These are phyloP conservation scores for Keithomyces neogunnii DNA, from an alignment of 2,329 filamentous ascomycete genomes.

Conservation along the genomic window DNA sequence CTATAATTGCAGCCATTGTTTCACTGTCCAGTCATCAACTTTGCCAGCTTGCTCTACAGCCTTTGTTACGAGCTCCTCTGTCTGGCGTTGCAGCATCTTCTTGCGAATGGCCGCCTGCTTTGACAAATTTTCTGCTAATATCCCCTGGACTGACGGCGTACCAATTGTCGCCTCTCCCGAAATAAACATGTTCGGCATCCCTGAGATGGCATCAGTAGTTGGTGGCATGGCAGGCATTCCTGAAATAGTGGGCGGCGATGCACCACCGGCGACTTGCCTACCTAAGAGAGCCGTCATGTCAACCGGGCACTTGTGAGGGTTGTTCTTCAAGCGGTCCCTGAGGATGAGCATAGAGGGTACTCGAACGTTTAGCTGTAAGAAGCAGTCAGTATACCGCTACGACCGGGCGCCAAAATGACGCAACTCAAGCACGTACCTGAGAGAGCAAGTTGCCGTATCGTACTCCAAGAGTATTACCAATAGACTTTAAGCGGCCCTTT, in stretches of 20 bases:
- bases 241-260: background rate
- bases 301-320: constrained; percentile 1
- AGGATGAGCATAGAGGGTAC: constrained; percentile 54
- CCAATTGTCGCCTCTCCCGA: background rate
- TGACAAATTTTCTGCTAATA: background rate
- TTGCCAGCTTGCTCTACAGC: constrained; percentile 8
- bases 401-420: too few species aligned
- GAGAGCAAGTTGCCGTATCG: constrained; percentile 46
- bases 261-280: background rate
- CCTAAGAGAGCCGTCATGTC: constrained; percentile 1
- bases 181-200: background rate
- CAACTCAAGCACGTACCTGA: constrained; percentile 28
- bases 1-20: constrained; percentile 8
- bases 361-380: constrained; percentile 42
- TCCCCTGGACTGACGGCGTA: background rate
- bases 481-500: constrained; percentile 42
- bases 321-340: constrained; percentile 26
- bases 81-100: constrained; percentile 8
- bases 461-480: constrained; percentile 46
- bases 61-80: constrained; percentile 8
- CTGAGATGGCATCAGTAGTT: background rate
- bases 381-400: background rate
- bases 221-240: background rate
- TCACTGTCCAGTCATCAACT: constrained; percentile 11
- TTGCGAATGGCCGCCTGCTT: constrained; percentile 6